Conservation (phyloP, 2,329 filamentous ascomycete species). For the Fusarium sp. region DNA sequence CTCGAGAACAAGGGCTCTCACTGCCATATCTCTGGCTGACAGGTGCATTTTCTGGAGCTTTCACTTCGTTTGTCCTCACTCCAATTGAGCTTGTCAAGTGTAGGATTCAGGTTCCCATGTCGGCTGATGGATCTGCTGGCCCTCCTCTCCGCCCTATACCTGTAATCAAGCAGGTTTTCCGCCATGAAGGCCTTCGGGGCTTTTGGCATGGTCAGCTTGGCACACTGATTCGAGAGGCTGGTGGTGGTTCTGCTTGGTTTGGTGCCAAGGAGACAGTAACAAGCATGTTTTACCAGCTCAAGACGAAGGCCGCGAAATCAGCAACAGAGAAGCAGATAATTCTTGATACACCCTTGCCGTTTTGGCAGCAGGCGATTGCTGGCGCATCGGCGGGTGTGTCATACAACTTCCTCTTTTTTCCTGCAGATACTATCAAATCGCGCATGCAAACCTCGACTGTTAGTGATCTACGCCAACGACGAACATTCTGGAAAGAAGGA, state of each 20-base stretch:
- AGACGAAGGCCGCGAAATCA: slow-evolving; percentile 54
- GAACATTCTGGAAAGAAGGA: slow-evolving; percentile 78
- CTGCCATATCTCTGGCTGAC: slow-evolving; percentile 80
- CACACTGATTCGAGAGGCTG: slow-evolving; percentile 92
- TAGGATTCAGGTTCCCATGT: slow-evolving; percentile 85
- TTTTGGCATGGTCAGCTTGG: slow-evolving; percentile 97
- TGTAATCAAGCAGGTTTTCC: slow-evolving; percentile 82
- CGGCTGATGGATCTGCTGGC: slow-evolving; percentile 52
- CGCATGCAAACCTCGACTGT: slow-evolving; percentile 92
- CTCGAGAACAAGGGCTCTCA: slow-evolving; percentile 69
- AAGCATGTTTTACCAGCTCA: slow-evolving; percentile 71
- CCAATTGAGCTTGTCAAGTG: slow-evolving; percentile 98
- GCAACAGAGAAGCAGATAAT: slow-evolving; percentile 53
- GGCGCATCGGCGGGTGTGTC: slow-evolving; percentile 89
- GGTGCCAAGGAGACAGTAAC: slow-evolving; percentile 86
- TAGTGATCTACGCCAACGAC: slow-evolving; percentile 61
- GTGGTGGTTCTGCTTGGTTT: slow-evolving; percentile 95
- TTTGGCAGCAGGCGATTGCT: slow-evolving; percentile 88
- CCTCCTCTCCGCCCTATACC: slow-evolving; percentile 69
- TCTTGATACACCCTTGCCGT: slow-evolving; percentile 67
- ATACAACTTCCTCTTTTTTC: slow-evolving; percentile 98
- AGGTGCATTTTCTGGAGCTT: slow-evolving; percentile 85
- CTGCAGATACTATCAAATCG: slow-evolving; percentile 96
- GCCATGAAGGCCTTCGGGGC: slow-evolving; percentile 81
- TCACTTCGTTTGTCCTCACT: slow-evolving; percentile 90